These are phyloP conservation scores for Dentiscutata heterogama DNA, from an alignment of 371 early-diverging fungal species.

Conservation along the genomic window DNA sequence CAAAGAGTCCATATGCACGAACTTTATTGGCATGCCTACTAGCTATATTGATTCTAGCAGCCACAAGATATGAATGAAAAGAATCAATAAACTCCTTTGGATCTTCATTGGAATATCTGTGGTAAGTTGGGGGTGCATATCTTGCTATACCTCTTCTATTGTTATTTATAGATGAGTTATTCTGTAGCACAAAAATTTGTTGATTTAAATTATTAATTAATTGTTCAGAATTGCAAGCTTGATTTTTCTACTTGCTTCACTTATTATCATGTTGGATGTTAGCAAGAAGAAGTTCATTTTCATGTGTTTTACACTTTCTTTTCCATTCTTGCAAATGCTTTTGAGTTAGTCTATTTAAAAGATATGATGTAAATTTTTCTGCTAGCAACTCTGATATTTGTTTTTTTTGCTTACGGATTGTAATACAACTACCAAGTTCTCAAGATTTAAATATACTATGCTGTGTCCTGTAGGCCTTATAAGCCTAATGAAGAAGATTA, in stretches of 20 bases:
- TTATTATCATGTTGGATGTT: no score
- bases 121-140: neutral
- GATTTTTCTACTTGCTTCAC: neutral
- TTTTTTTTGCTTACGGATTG: no score
- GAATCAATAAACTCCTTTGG: conserved; percentile 4
- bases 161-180: conserved; percentile 41
- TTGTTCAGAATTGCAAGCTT: conserved; percentile 3
- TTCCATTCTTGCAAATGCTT: no score
- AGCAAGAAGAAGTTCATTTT: no score
- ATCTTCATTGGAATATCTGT: conserved; percentile 18
- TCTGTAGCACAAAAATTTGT: neutral
- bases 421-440: no score
- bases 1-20: conserved; percentile 32
- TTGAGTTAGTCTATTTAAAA: no score
- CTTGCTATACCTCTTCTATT: neutral
- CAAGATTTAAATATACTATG: no score
- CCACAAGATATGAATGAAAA: conserved; percentile 15
- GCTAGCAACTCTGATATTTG: no score
- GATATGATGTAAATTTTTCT: no score
- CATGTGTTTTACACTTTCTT: no score
- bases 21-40: neutral
- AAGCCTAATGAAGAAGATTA: no score
- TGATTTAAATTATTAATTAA: conserved; percentile 37
- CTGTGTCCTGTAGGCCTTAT: no score
- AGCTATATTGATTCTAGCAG: neutral